Evolutionary conservation across 306 rosid genomes (phyloP).

Genomic region (Pueraria montana): DNA sequence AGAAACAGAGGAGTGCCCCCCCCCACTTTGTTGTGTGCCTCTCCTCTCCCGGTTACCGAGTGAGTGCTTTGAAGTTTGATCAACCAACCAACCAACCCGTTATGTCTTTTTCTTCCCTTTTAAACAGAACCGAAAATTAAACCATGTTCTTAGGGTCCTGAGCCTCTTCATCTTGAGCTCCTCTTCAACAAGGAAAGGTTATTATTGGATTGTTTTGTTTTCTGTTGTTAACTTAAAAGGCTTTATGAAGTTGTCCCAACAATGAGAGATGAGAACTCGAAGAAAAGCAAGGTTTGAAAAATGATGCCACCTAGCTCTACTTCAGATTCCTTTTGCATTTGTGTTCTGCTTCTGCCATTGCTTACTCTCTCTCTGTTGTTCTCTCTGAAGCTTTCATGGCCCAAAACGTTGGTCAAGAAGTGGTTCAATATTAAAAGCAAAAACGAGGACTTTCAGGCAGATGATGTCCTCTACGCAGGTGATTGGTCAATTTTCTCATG

Average conservation of each 20-base stretch:
- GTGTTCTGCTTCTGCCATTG: conserved; percentile 37
- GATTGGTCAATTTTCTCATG: conserved; percentile 47
- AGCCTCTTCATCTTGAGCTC: not conserved
- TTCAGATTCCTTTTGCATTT: conserved; percentile 44
- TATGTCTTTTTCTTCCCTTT: conserved; percentile 24
- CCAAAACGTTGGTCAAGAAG: conserved; percentile 93
- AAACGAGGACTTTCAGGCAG: conserved; percentile 90
- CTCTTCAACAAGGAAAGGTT: conserved; percentile 12
- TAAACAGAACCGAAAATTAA: conserved; percentile 14
- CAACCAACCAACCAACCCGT: conserved; percentile 10
- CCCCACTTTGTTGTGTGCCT: conserved; percentile 39
- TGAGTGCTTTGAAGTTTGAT: conserved; percentile 34
- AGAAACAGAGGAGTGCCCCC: conserved; percentile 47
- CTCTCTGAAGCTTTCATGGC: conserved; percentile 92
- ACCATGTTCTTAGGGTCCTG: conserved; percentile 30
- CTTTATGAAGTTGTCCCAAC: conserved; percentile 86
- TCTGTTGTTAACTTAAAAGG: conserved; percentile 46
- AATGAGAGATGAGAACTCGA: conserved; percentile 97
- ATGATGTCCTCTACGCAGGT: conserved; percentile 81
- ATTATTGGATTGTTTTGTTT: conserved; percentile 30
- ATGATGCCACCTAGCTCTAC: conserved; percentile 44
- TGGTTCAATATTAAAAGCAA: conserved; percentile 97
- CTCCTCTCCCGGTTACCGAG: conserved; percentile 16
- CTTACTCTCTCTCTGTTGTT: conserved; percentile 44
- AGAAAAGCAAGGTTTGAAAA: conserved; percentile 96